Conservation (phyloP, 768 basidiomycete species). For the Suillus americanus region DNA sequence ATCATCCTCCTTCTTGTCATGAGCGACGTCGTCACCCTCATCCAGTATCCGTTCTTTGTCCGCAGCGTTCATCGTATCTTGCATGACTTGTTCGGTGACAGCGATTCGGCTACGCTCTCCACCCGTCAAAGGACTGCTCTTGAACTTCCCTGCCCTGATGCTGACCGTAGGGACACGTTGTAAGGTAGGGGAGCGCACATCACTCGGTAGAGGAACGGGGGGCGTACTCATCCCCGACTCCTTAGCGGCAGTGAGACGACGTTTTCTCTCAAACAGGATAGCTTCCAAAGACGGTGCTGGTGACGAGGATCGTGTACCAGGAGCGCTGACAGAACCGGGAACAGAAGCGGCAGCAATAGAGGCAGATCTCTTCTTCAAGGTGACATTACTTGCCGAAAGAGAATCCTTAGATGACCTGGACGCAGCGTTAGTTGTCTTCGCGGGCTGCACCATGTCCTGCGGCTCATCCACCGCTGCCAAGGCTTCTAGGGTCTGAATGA, state of each 20-base stretch:
- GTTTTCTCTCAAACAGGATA: conserved; percentile 63
- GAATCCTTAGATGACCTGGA: conserved; percentile 5
- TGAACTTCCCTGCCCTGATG: conserved; percentile 59
- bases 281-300: conserved; percentile 67
- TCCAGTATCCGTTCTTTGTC: conserved; percentile 33
- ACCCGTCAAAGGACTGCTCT: conserved; percentile 68
- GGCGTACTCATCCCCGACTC: conserved; percentile 14
- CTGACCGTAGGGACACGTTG: conserved; percentile 16
- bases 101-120: conserved; percentile 42
- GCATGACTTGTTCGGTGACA: conserved; percentile 50
- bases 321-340: conserved; percentile 14
- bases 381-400: not conserved
- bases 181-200: conserved; percentile 10
- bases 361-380: conserved; percentile 16
- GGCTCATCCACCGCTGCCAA: conserved; percentile 1
- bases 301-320: conserved; percentile 37
- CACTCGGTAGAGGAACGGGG: conserved; percentile 8
- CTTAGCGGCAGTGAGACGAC: conserved; percentile 40
- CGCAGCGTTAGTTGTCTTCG: conserved; percentile 3
- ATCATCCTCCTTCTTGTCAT: conserved; percentile 30
- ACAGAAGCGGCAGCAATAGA: conserved; percentile 17
- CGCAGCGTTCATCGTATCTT: conserved; percentile 25
- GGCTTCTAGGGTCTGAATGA: not conserved
- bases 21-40: conserved; percentile 32
- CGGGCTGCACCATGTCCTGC: not conserved